Percentiles rank a stretch among this genome's conserved stretches.
Conservation (phyloP, 2,329 filamentous ascomycete genomes). For the Chrysoporthe puriensis region DNA sequence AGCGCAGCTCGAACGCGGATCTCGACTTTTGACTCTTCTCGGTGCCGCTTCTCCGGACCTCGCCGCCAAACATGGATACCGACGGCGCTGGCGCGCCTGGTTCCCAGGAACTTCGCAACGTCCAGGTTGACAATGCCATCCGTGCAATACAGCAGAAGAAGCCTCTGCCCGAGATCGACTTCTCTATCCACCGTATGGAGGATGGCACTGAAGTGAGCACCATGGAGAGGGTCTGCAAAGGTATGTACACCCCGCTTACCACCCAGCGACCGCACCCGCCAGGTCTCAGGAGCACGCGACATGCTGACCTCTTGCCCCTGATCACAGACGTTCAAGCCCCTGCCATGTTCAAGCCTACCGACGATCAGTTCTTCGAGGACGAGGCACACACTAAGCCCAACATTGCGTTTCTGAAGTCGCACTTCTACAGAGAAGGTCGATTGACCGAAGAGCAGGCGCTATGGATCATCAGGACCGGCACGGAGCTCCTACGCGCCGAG, state of each 20-base stretch:
- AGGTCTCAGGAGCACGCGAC: constrained; percentile 6
- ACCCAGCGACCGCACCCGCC: constrained; percentile 3
- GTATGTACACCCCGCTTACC: constrained; percentile 53
- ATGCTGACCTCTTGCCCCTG: constrained; percentile 10
- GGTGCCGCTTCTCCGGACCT: constrained; percentile 17
- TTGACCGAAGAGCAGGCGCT: constrained; percentile 96
- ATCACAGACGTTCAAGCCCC: constrained; percentile 77
- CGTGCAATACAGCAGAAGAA: constrained; percentile 94
- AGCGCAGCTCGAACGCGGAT: neutral
- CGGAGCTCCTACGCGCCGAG: constrained; percentile 84
- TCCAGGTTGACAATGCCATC: constrained; percentile 84
- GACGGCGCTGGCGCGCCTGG: constrained; percentile 45
- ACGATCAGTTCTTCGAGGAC: constrained; percentile 93
- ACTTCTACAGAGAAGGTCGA: constrained; percentile 96
- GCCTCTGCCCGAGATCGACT: constrained; percentile 96
- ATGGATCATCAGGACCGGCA: constrained; percentile 89
- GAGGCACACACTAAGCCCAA: constrained; percentile 86
- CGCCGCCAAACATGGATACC: constrained; percentile 50
- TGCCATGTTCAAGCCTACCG: constrained; percentile 86
- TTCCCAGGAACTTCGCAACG: constrained; percentile 52
- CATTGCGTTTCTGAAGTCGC: constrained; percentile 93
- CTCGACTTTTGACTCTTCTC: constrained; percentile 19
- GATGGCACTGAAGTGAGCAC: constrained; percentile 96
- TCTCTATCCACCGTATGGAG: constrained; percentile 97
- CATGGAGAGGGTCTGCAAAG: constrained; percentile 96